Percentiles rank a stretch among this genome's conserved stretches.
These are phyloP conservation scores for Pilobolus umbonatus DNA, from an alignment of 192 early-diverging fungal genomes.

Conservation along the genomic window DNA sequence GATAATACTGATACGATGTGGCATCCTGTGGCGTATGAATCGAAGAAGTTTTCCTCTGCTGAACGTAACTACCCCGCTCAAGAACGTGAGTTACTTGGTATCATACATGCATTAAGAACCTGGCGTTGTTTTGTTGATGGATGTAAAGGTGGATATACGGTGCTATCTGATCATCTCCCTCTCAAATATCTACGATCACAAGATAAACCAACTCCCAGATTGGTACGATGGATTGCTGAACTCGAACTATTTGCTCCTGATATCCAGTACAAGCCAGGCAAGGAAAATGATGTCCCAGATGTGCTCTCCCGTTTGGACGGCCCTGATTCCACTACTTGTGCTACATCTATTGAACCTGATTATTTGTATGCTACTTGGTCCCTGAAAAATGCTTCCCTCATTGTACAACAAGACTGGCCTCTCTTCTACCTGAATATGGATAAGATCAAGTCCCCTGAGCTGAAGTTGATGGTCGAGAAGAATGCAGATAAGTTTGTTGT, in stretches of 20 bases:
- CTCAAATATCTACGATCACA: conserved; percentile 3
- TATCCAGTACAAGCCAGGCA: conserved; percentile 7
- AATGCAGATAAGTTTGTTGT: not conserved
- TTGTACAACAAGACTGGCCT: conserved; percentile 3
- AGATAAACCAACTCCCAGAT: not conserved
- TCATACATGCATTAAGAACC: conserved; percentile 10
- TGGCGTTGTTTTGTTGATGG: conserved; percentile 17
- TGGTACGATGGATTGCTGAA: conserved; percentile 9
- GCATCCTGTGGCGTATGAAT: conserved; percentile 31
- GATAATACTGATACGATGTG: not conserved
- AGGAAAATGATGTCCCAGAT: conserved; percentile 1
- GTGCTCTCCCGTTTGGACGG: not conserved
- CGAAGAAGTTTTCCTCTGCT: conserved; percentile 25
- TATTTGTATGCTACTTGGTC: not conserved
- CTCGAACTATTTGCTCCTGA: conserved; percentile 1
- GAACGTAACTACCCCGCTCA: conserved; percentile 27
- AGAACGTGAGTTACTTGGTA: conserved; percentile 5
- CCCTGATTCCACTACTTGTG: not conserved
- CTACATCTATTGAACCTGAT: not conserved
- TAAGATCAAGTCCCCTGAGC: not conserved
- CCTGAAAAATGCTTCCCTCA: conserved; percentile 2
- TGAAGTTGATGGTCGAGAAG: not conserved
- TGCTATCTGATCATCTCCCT: conserved; percentile 8
- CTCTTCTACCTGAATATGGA: not conserved
- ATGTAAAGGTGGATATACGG: not conserved